Base-by-base conservation (phyloP, 768 basidiomycete genomes). In the Serendipita indica region DNA sequence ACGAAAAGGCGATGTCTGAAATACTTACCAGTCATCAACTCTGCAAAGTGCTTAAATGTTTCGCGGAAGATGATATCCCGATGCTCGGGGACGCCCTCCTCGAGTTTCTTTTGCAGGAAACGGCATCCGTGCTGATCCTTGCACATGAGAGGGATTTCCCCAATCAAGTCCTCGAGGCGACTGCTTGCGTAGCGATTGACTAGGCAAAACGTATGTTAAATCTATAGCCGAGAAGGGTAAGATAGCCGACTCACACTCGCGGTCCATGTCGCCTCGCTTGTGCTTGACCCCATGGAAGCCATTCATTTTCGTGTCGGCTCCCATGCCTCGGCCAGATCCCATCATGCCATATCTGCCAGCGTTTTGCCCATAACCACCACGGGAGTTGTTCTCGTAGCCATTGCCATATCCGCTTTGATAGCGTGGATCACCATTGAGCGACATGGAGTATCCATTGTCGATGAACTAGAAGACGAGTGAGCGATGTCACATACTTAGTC, bases 121-220 rank as follows among this genome's bases (percentile, higher is more conserved):
- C 96, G 82, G 68, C 96, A 99, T 2, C 96, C 96, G 70, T 98
- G 94, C 71, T 99, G 96, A 71, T 99, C 96, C 70, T 98, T 98
- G 80, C 96, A 98, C 16, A 99, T 72, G 0, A 81, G 75, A 13
- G 91, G 82, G 61, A 99, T 94, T 71, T 99, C 94, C 60, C 94
- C 94, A 64, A 87, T 84, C 22, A 99, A 74, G 66, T 99, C 96
- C 68, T 99, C 96, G 58, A 99, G 76, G 39, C 92, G 83, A 30
- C 91, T 93, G 4, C 94, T 94, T 30, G 94, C 85, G 68, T 97
- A 99, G 3, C 96, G 85, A 73, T 99, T 99, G 71, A 93, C 92
- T 92, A 58, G 0, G 43, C 57, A 32, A 5, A 41, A 37, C 52
- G 33, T 57, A 43, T 30, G 41, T 43, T 25, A 43, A 43, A 43